Evolutionary conservation across 179 eudicot genomes (phyloP), one percentile per base, ranked within the genome.

Genomic region (Sideroxylon spinosum): DNA sequence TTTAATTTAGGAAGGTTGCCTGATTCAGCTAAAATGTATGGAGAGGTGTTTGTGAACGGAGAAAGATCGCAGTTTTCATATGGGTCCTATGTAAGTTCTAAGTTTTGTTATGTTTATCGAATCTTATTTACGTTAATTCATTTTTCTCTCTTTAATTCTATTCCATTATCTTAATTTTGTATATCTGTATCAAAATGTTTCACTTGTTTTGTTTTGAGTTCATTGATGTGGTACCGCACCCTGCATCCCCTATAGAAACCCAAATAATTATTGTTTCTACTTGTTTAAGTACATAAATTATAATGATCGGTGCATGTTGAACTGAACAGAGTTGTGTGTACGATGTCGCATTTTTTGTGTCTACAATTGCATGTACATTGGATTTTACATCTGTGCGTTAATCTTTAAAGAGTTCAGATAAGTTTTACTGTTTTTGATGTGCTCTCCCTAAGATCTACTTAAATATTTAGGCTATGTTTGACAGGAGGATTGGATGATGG

Each of bases 41-140:
- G 99, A 16, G 98, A 96, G 78, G 88, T 96, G 76, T 91, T 92
- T 82, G 90, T 96, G 80, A 96, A 94, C 77, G 98, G 99, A 61
- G 82, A 85, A 74, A 96, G 89, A 82, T 83, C 91, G 64, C 64
- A 80, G 79, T 83, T 94, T 83, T 93, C 90, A 50, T 92, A 96
- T 84, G 99, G 98, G 65, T 90, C 98, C 60, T 96, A 91, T 84
- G 99, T 96, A 86, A 92, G 98, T 87, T 20, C 71, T 69, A 29
- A 49, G 19, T 9, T 25, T 28, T 81, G 62, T 62, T 60, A 59
- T 49, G 78, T 37, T 60, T 23, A 20, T 56, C 7, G 29, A 25
- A 23, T 70, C 78, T 50, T 73, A 63, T 79, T 55, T 29, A 29
- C 57, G 12, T 19, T 46, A 25, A 28, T 64, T 78, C 68, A 10